Evolutionary conservation across 2,329 filamentous ascomycete genomes (phyloP).

Genomic region (Epichloe sylvatica): DNA sequence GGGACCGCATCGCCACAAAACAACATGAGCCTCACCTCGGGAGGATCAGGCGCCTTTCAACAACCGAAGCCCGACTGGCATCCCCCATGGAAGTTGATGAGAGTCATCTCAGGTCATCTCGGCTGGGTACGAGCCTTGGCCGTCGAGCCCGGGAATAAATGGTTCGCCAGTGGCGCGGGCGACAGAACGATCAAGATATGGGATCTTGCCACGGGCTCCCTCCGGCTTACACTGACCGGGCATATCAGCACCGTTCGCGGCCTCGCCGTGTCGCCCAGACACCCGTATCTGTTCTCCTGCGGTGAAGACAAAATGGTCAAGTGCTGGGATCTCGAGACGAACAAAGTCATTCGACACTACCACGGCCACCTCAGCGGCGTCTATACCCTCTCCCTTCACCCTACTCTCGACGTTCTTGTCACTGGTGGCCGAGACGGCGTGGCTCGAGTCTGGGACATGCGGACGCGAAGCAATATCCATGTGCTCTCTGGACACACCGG

Average conservation of each 20-base stretch:
- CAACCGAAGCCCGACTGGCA: conserved; percentile 81
- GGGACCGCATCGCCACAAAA: conserved; percentile 6
- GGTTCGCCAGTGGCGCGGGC: conserved; percentile 91
- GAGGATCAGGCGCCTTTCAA: conserved; percentile 17
- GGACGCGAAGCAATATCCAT: conserved; percentile 88
- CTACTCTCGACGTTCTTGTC: conserved; percentile 84
- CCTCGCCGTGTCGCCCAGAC: conserved; percentile 78
- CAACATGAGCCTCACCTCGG: conserved; percentile 20
- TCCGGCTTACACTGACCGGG: conserved; percentile 76
- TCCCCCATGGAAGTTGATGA: conserved; percentile 97
- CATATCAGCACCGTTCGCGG: conserved; percentile 91
- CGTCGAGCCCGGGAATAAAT: conserved; percentile 91
- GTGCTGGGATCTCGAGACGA: conserved; percentile 99
- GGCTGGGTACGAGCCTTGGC: conserved; percentile 86
- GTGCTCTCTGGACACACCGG: conserved; percentile 82
- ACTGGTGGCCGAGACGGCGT: conserved; percentile 92
- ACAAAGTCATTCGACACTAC: conserved; percentile 96
- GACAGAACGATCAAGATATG: conserved; percentile 98
- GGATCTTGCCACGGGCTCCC: conserved; percentile 79
- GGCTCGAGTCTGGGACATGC: conserved; percentile 96
- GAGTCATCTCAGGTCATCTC: conserved; percentile 90
- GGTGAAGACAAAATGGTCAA: conserved; percentile 99
- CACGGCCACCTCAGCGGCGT: conserved; percentile 94
- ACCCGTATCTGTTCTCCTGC: conserved; percentile 95
- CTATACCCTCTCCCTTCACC: conserved; percentile 85